These are phyloP conservation scores for Penicillium sp. DNA, from an alignment of 2,329 filamentous ascomycete species.

Conservation along the genomic window DNA sequence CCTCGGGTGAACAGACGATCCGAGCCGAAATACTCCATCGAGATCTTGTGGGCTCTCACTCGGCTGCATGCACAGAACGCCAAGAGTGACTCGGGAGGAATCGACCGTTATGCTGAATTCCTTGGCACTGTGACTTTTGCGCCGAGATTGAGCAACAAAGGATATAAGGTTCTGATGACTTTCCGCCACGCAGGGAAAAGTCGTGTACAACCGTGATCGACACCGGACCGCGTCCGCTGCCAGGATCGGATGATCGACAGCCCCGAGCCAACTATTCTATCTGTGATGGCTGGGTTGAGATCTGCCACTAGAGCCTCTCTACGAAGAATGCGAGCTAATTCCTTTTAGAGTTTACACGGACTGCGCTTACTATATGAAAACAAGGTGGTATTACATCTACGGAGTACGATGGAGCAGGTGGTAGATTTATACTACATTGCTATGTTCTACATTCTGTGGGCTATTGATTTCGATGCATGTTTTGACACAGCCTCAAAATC, in stretches of 20 bases:
- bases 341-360: neutral
- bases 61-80: slow-evolving; percentile 1
- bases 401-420: too few species aligned
- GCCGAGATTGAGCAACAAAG: slow-evolving; percentile 3
- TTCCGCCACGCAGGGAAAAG: neutral
- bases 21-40: neutral
- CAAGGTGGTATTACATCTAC: too few species aligned
- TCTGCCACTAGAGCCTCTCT: too few species aligned
- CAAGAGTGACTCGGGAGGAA: slow-evolving; percentile 17
- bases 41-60: neutral
- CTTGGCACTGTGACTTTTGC: slow-evolving; percentile 14
- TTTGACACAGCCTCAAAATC: too few species aligned
- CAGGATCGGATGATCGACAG: too few species aligned
- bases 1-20: neutral
- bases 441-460: too few species aligned
- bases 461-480: too few species aligned
- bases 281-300: too few species aligned
- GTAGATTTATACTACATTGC: too few species aligned
- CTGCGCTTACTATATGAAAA: too few species aligned
- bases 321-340: neutral
- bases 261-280: too few species aligned
- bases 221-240: too few species aligned
- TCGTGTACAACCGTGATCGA: slow-evolving; percentile 5
- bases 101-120: slow-evolving; percentile 8
- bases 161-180: neutral